Conservation (phyloP, 1,284 basidiomycete genomes). For the Hymenochaete sp. region DNA sequence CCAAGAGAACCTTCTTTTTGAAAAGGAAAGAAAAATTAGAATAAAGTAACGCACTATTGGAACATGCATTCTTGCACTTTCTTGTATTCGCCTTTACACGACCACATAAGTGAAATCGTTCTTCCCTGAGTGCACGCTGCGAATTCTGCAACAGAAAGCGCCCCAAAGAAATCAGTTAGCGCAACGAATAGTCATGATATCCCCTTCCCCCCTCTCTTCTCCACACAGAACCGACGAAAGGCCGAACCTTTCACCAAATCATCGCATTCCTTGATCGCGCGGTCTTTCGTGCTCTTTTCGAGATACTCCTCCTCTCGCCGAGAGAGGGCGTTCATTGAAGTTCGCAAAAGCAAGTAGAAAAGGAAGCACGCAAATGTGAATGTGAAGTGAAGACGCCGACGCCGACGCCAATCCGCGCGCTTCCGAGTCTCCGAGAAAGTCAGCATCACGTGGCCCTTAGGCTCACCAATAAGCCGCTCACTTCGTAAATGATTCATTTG, state of each 20-base stretch:
- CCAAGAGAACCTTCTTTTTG: background rate
- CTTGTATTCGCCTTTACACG: conserved; percentile 64
- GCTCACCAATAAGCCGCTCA: too few relatives aligned
- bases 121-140: conserved; percentile 77
- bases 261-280: conserved; percentile 75
- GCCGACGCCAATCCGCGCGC: too few relatives aligned
- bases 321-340: conserved; percentile 73
- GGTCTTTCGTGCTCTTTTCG: conserved; percentile 71
- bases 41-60: conserved; percentile 53
- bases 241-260: conserved; percentile 59
- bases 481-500: too few relatives aligned
- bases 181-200: too few relatives aligned
- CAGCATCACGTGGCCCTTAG: too few relatives aligned
- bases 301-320: conserved; percentile 83
- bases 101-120: conserved; percentile 78
- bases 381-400: too few relatives aligned
- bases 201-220: too few relatives aligned
- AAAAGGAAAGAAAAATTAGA: background rate
- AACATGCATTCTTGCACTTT: conserved; percentile 73
- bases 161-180: conserved; percentile 4
- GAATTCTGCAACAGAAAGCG: conserved; percentile 47
- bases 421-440: too few relatives aligned
- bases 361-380: too few relatives aligned
- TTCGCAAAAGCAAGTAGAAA: background rate
- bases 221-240: too few relatives aligned